phyloP scores from a whole-genome alignment of 176 grass and related monocot genomes.

The Sorghum bicolor region DNA sequence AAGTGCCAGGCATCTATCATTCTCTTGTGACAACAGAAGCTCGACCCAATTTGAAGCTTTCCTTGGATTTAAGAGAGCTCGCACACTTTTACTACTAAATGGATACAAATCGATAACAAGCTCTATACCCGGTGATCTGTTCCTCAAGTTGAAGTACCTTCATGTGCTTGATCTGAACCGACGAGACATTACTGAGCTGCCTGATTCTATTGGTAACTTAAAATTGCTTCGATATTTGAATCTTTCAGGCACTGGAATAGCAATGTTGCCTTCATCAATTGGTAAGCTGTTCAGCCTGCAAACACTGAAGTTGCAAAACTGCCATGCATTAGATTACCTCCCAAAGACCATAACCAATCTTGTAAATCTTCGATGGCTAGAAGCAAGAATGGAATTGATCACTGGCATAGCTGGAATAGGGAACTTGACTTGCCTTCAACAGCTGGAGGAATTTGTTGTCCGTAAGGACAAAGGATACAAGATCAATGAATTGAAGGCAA shows the following conservation, averaged over 20 bases:
- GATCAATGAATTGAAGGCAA: constrained; percentile 55
- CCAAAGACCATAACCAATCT: constrained; percentile 56
- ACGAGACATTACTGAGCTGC: constrained; percentile 52
- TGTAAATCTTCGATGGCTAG: constrained; percentile 56
- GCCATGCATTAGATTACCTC: constrained; percentile 38
- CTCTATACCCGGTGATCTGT: constrained; percentile 45
- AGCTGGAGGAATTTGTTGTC: constrained; percentile 63
- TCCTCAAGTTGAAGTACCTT: constrained; percentile 49
- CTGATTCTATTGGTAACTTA: constrained; percentile 63
- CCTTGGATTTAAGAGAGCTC: constrained; percentile 47
- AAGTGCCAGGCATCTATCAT: constrained; percentile 56
- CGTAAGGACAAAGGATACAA: constrained; percentile 50
- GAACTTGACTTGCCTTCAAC: constrained; percentile 55
- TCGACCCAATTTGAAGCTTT: constrained; percentile 47
- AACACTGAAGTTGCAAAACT: constrained; percentile 52
- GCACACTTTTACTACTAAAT: constrained; percentile 52
- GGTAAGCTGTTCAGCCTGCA: constrained; percentile 58
- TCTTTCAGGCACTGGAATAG: constrained; percentile 50
- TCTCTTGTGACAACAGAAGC: constrained; percentile 52
- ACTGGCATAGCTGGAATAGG: constrained; percentile 44
- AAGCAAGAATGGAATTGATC: constrained; percentile 50
- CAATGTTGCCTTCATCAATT: constrained; percentile 50
- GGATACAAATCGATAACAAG: constrained; percentile 56
- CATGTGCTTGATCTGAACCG: constrained; percentile 57
- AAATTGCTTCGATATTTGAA: constrained; percentile 75